Base-by-base conservation (phyloP, 768 basidiomycete genomes). In the Kwoniella dendrophila region DNA sequence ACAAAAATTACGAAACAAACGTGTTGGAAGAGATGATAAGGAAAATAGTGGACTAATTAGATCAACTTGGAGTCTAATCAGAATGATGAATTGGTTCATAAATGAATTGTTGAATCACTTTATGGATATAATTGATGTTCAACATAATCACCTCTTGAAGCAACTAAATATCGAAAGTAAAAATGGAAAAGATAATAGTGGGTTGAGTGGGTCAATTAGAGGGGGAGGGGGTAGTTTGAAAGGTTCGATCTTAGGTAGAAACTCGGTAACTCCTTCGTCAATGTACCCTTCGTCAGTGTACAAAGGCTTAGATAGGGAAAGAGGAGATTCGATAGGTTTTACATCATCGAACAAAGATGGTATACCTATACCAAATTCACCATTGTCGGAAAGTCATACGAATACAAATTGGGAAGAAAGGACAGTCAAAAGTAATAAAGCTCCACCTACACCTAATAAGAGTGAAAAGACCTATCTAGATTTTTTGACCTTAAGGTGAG, bases 1-100 rank as follows among this genome's bases (percentile, higher is more conserved):
- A 73, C 86, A 92, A 14, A 89, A 86, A 3, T 84, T 92, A 30
- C 83, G 90, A 50, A 91, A 91, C 2, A 90, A 88, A 3, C 81
- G 76, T 0, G 88, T 88, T 68, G 90, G 90, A 68, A 53, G 53
- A 14, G 79, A 86, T 38, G 83, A 86, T 43, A 83, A 83, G 11
- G 84, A 90, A 38, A 83, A 84, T 61, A 82, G n/a, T n/a, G n/a
- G 82, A 52, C 82, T 92, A 20, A 81, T 90, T 59, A 83, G 92
- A 60, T 87, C 86, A 62, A 88, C 88, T 1, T 96, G 92, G 92
- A 90, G 90, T 1, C 84, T 88, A 30, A 88, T 92, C 7, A 81
- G 90, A 71, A 86, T 89, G 71, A 92, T 94, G 92, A 85, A 86
- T 41, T 94, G 91, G 90, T 94, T 93, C 74, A 81, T 95, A 59